Base-by-base conservation (phyloP, 768 basidiomycete genomes). In the Phanerochaete sordida region DNA sequence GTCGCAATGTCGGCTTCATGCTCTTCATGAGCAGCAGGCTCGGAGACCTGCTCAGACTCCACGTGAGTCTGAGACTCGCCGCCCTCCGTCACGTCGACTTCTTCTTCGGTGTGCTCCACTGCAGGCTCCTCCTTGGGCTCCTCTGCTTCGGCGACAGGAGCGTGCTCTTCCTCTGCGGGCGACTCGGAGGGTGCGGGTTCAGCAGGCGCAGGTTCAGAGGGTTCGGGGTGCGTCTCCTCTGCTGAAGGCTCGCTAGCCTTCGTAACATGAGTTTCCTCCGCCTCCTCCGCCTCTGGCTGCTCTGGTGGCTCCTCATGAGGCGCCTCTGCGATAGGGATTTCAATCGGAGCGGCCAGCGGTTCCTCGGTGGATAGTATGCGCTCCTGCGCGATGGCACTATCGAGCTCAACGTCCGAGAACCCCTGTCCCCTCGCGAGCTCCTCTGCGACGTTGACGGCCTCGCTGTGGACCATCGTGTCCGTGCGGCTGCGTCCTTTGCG, bases 391-490 rank as follows among this genome's bases (percentile, higher is more conserved):
- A 59, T 46, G n/a, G 39, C 57, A 8, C 50, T 44, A 23, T 58
- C 50, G 21, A 58, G 27, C n/a, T 62, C 56, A 2, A 44, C 61
- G 24, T 53, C 53, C 44, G 57, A 49, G 5, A 56, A 43, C 21
- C 47, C 48, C 28, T 66, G 68, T 35, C 60, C 55, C 56, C 66
- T 70, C 47, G 74, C 69, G 12, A 78, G 58, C 57, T 81, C 80
- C 50, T 80, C 80, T 11, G 69, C 69, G 50, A 77, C 61, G 53
- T 53, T 73, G 39, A 64, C 73, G 0, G 68, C 75, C 60, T 82
- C 80, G 66, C 81, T 83, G 63, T 84, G 81, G 23, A 90, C 81
- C 89, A 91, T 90, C 2, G 88, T 91, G 63, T 89, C 88, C 23
- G 64, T 56, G 27, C 59, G 35, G 35, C 51, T 61, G 23, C 63